Evolutionary conservation across 768 basidiomycete genomes (phyloP).

Genomic region (Leucosporidium scottii): DNA sequence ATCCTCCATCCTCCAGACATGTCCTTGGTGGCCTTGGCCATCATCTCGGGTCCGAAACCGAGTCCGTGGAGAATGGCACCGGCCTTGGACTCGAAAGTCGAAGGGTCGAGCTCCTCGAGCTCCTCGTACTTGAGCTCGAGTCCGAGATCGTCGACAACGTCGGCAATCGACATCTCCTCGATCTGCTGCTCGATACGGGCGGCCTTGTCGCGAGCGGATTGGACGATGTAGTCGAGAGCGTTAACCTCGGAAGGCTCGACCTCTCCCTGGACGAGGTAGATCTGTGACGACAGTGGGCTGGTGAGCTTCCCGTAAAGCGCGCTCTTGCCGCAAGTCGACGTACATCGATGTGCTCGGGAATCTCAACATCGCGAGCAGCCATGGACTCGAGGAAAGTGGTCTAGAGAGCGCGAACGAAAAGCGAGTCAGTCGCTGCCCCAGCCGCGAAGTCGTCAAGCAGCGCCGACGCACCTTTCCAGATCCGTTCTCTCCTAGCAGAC

Average conservation of each 20-base stretch:
- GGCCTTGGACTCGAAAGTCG: conserved; percentile 91
- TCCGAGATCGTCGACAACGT: conserved; percentile 76
- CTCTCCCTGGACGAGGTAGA: conserved; percentile 92
- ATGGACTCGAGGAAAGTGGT: conserved; percentile 94
- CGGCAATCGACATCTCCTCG: conserved; percentile 84
- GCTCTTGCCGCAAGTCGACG: neutral
- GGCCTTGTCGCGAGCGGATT: conserved; percentile 85
- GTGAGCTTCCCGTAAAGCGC: neutral
- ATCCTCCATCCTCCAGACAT: conserved; percentile 99
- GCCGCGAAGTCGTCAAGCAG: neutral
- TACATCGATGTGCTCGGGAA: conserved; percentile 84
- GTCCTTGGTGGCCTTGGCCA: conserved; percentile 93
- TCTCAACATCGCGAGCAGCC: conserved; percentile 88
- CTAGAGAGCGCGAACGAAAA: conserved; percentile 44
- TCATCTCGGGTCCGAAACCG: conserved; percentile 83
- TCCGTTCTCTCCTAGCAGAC: conserved; percentile 92
- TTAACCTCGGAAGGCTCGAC: conserved; percentile 92
- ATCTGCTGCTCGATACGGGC: conserved; percentile 86
- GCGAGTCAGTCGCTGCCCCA: neutral
- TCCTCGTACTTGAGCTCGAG: conserved; percentile 89
- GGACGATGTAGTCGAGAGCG: conserved; percentile 94
- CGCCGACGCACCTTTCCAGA: conserved; percentile 75
- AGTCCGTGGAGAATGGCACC: conserved; percentile 95
- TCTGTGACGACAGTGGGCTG: conserved; percentile 42
- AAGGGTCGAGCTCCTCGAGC: conserved; percentile 92